Conservation (phyloP, 106 monocot genomes). For the Acorus gramineus region DNA sequence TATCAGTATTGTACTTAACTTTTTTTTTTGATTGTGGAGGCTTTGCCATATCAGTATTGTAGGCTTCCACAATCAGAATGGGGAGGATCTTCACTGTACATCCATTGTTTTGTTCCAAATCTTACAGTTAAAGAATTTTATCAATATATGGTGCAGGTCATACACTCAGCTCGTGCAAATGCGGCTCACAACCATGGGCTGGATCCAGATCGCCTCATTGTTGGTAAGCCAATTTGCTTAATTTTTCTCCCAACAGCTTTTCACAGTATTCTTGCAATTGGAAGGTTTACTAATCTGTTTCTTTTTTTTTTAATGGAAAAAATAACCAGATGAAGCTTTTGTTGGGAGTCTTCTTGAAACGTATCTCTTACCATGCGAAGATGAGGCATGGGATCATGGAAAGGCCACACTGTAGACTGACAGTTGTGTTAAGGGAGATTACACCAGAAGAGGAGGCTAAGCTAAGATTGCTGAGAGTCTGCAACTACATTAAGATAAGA, state of each 20-base stretch:
- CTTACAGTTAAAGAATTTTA: not conserved
- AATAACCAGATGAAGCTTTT: constrained; percentile 63
- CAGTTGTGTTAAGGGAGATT: constrained; percentile 82
- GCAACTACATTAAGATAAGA: constrained; percentile 84
- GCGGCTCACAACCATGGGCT: constrained; percentile 89
- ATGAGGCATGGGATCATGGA: constrained; percentile 83
- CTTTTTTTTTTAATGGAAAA: not conserved
- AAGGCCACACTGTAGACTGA: constrained; percentile 72
- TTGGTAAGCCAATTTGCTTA: constrained; percentile 34
- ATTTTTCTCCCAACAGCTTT: not conserved
- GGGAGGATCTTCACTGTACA: too few species aligned
- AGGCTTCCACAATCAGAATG: too few species aligned
- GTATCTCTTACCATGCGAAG: constrained; percentile 87
- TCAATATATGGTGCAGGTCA: constrained; percentile 37
- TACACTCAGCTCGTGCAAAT: constrained; percentile 92
- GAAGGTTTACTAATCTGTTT: not conserved
- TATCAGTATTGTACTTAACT: not conserved
- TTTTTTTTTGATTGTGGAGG: not conserved
- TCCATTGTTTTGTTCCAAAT: not conserved
- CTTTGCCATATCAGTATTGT: too few species aligned
- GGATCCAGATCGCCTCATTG: constrained; percentile 80
- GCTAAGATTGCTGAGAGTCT: constrained; percentile 87
- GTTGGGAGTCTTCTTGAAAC: constrained; percentile 78
- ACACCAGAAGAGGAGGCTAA: constrained; percentile 91
- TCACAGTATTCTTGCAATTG: too few species aligned